Evolutionary conservation across 2,329 filamentous ascomycete genomes (phyloP).

Genomic region (Coleophoma crateriformis): DNA sequence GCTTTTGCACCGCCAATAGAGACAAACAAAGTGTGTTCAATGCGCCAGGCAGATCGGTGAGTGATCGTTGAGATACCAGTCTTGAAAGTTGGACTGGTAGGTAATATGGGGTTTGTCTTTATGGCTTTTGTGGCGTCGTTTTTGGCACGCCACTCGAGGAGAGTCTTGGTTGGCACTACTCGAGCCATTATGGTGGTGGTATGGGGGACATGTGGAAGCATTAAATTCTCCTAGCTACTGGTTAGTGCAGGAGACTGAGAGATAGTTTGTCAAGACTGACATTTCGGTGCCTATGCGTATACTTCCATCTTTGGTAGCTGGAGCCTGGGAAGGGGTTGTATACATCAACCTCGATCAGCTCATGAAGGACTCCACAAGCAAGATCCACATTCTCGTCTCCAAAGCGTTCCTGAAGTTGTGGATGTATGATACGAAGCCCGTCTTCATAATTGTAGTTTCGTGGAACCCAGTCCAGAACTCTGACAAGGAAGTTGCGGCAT

Average conservation of each 20-base stretch:
- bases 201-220: conserved; percentile 41
- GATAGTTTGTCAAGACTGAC: conserved; percentile 19
- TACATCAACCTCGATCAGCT: conserved; percentile 39
- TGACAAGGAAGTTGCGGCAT: conserved; percentile 39
- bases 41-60: conserved; percentile 5
- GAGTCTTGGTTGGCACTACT: conserved; percentile 32
- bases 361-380: conserved; percentile 38
- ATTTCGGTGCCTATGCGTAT: conserved; percentile 38
- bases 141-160: conserved; percentile 31
- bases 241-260: not conserved
- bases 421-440: conserved; percentile 36
- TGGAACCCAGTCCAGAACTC: conserved; percentile 37
- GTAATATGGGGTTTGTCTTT: not conserved
- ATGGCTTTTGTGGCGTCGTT: not conserved
- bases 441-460: conserved; percentile 41
- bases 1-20: conserved; percentile 6
- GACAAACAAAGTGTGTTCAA: conserved; percentile 11
- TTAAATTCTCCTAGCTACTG: conserved; percentile 26
- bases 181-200: conserved; percentile 37
- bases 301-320: conserved; percentile 40
- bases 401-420: conserved; percentile 36
- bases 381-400: conserved; percentile 39
- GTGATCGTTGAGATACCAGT: not conserved
- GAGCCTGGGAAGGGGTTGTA: conserved; percentile 38
- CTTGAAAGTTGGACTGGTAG: not conserved